Evolutionary conservation across 2,329 filamentous ascomycete species (phyloP), one percentile per base, ranked within the genome.

Genomic region (Ascosphaera apis): DNA sequence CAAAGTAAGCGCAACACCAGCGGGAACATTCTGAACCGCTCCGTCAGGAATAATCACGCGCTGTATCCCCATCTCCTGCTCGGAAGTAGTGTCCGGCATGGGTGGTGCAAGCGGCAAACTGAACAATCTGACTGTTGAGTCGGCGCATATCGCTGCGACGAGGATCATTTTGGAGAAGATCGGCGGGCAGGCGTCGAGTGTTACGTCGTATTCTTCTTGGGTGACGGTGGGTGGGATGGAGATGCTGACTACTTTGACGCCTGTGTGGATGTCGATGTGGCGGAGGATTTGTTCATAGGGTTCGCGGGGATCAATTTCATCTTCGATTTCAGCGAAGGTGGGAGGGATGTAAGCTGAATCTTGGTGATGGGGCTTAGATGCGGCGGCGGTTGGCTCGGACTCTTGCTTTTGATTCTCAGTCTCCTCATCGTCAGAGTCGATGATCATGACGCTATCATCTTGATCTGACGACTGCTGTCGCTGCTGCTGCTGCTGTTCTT

Each of bases 351-450:
- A 25, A 11, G 6, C 11, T 25, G 21, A 25, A 25, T n/a, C n/a
- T 11, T 25, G 21, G 11, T 25, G 11, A 11, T 11, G n/a, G n/a
- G n/a, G n/a, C n/a, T n/a, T n/a, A n/a, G 21, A 25, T 25, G 21
- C 5, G 11, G 6, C 21, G 11, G 21, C 11, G 5, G 21, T 6
- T 25, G 6, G 21, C 5, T 5, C 21, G 11, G 21, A 6, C 5
- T 25, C 21, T 5, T 25, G 40, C 46, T n/a, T 37, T 45, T 21
- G 42, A 41, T 25, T 54, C 54, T 35, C 54, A 19, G 62, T 60
- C 31, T 61, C 60, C 34, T 69, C 66, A 28, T 70, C 65, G 42
- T 67, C 64, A 2, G 63, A 65, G 45, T 69, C 65, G 40, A 67
- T 60, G 33, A 69, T 61, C 55, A 69, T 67, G 38, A 67, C 53